Conservation (phyloP, 2,329 filamentous ascomycete genomes). For the Fusarium sp. region DNA sequence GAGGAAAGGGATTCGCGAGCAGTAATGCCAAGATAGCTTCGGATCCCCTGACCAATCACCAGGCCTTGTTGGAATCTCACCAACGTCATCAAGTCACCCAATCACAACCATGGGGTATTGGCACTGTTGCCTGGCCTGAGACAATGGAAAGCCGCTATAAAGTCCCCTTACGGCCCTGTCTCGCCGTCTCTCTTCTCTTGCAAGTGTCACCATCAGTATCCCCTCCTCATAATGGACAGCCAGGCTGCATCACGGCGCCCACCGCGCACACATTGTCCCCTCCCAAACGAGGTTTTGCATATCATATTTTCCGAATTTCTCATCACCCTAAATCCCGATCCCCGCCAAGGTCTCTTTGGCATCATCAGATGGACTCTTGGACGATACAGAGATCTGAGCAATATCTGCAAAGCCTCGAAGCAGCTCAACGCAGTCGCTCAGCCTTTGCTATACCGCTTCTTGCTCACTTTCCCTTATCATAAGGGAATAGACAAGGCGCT, state of each 20-base stretch:
- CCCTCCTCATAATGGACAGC: not conserved
- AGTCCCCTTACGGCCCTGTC: not conserved
- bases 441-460: not conserved
- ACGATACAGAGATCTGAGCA: not conserved
- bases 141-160: not conserved
- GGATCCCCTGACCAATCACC: not conserved
- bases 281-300: not conserved
- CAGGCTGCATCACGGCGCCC: not conserved
- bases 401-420: not conserved
- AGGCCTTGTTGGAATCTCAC: not conserved
- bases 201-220: not conserved
- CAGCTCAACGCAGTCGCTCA: not conserved
- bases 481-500: not conserved
- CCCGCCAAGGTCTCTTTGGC: not conserved
- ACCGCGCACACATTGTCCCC: not conserved
- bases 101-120: not conserved
- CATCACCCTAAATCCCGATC: not conserved
- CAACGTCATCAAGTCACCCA: not conserved
- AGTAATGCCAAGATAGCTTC: not conserved
- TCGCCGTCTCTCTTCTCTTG: not conserved
- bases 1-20: not conserved
- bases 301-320: not conserved
- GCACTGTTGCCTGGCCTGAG: not conserved
- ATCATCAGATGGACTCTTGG: not conserved
- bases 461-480: not conserved